Conservation (phyloP, 805 yeast genomes). For the Yarrowia sp. region DNA sequence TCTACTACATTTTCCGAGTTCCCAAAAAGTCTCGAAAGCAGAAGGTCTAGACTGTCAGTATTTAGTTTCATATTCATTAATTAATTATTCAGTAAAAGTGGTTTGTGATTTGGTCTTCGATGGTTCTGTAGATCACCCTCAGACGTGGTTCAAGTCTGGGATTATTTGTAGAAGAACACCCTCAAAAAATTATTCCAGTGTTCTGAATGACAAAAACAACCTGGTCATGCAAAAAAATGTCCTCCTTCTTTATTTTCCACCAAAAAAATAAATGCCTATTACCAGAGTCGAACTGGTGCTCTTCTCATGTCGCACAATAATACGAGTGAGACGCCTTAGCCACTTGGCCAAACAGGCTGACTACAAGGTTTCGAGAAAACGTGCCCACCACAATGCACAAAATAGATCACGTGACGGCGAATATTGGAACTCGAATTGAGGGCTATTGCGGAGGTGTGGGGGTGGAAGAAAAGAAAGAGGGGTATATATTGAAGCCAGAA, state of each 20-base stretch:
- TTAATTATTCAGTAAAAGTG: neutral
- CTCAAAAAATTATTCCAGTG: too few relatives aligned
- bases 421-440: neutral
- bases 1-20: slow-evolving; percentile 76
- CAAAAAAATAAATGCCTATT: slow-evolving; percentile 30
- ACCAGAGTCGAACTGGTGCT: slow-evolving; percentile 40
- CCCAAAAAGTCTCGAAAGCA: slow-evolving; percentile 51
- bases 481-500: too few relatives aligned
- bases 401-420: slow-evolving; percentile 12
- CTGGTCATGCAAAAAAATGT: neutral
- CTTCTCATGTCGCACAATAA: slow-evolving; percentile 30
- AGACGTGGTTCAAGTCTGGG: too few relatives aligned
- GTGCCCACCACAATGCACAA: neutral
- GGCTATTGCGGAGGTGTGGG: neutral
- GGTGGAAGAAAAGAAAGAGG: too few relatives aligned
- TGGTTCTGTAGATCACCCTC: too few relatives aligned
- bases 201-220: too few relatives aligned
- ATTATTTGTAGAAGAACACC: neutral
- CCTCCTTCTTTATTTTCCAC: too few relatives aligned
- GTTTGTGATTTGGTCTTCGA: neutral
- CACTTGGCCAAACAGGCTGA: slow-evolving; percentile 38
- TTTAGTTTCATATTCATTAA: neutral
- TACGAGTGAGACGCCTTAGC: slow-evolving; percentile 59
- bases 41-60: slow-evolving; percentile 10
- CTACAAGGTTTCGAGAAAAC: neutral